Base-by-base conservation (phyloP, 2,329 filamentous ascomycete species). In the Nemania diffusa region DNA sequence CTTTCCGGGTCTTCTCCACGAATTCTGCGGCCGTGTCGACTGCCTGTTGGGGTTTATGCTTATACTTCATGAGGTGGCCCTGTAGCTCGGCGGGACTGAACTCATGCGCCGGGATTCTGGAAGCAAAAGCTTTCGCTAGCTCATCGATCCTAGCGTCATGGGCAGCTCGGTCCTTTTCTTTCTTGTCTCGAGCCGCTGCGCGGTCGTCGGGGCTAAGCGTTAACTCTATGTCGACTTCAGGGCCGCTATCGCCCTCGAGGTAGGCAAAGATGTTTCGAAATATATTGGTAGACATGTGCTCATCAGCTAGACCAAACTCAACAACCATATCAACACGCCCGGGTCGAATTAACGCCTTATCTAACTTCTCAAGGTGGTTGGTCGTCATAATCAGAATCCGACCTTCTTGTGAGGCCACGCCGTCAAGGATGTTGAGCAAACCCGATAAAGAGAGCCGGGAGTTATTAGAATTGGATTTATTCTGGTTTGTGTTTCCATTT, bases 341-440 rank as follows among this genome's bases (percentile, higher is more conserved):
- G 0, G 88, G 87, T 0, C 88, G 87, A 69, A 90, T 88, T 20
- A 90, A 81, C 0, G 88, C 88, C 69, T 85, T 85, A 79, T 89
- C 87, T 8, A 89, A 82, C 73, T 87, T 87, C 69, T 89, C 86
- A 0, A 88, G 61, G 75, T 89, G 86, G 71, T 90, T 90, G n/a
- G 87, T 89, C 2, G 87, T 90, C 87, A 89, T 90, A 76, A 90
- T 85, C 15, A 90, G 81, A 5, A 89, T 82, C n/a, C 87, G 84
- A 6, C 87, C 87, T 73, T 90, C 88, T 69, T 89, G 86, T 8
- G 87, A 88, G 20, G 87, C 87, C 6, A 90, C 87, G 44, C 93
- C 92, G 72, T 97, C 92, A 46, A 96, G 89, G 53, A 92, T 91
- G 78, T 96, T 96, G 55, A 96, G 87, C 1, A 96, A 83, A 0